Evolutionary conservation across 192 early-diverging fungal genomes (phyloP).

Genomic region (Coemansia reversa): DNA sequence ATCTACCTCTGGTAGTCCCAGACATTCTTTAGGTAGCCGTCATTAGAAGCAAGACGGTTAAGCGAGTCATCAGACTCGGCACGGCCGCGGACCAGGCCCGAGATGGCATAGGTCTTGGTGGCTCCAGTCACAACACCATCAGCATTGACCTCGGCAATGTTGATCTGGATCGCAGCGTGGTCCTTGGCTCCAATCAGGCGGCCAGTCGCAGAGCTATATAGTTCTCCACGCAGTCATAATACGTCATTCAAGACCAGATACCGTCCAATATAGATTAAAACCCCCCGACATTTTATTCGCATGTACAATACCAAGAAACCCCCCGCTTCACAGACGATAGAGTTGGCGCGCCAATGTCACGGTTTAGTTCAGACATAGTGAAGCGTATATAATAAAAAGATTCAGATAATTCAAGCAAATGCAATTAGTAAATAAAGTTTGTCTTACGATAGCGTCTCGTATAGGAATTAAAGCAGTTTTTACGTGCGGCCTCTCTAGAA

Average conservation of each 20-base stretch:
- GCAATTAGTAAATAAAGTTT: too few species aligned
- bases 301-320: too few species aligned
- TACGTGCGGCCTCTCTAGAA: too few species aligned
- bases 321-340: too few species aligned
- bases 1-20: conserved; percentile 75
- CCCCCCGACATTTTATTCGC: too few species aligned
- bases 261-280: too few species aligned
- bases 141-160: conserved; percentile 90
- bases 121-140: conserved; percentile 71
- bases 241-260: not conserved
- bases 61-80: conserved; percentile 95
- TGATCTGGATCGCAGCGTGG: conserved; percentile 98
- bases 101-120: conserved; percentile 68
- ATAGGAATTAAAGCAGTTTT: too few species aligned
- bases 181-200: conserved; percentile 98
- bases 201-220: conserved; percentile 87
- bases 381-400: too few species aligned
- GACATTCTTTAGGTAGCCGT: conserved; percentile 76
- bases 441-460: too few species aligned
- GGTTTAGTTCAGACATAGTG: too few species aligned
- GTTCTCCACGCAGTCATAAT: not conserved
- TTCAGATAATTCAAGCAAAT: too few species aligned
- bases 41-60: conserved; percentile 85
- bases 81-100: conserved; percentile 85
- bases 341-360: too few species aligned